Evolutionary conservation across 2,329 filamentous ascomycete species (phyloP), one percentile per base, ranked within the genome.

Genomic region (Diatrype stigma): DNA sequence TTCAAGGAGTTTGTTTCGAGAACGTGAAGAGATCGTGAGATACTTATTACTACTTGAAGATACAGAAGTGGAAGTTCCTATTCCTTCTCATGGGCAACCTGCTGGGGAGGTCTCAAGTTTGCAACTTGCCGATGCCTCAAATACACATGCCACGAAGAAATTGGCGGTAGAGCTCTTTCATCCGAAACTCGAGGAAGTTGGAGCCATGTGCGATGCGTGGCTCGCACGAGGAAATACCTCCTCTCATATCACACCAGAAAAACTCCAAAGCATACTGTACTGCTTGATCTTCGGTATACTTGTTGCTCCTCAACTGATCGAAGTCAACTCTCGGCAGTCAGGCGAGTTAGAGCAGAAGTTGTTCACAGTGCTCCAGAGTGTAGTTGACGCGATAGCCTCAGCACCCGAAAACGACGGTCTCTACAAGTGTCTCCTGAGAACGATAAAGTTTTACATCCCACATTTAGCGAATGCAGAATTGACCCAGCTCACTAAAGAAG

Each of bases 21-120:
- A 75, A 40, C 72, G 70, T 11, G 70, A 73, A 42, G 60, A 65
- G 6, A 70, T 81, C 52, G 71, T 78, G 35, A 70, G 74, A 44
- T 86, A 85, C 54, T 69, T 85, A 5, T 68, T 86, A 2, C 70
- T 85, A 1, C 67, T 85, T 11, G 70, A 76, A 2, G 65, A 69
- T 16, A 52, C 47, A 46, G 60, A n/a, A 14, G 12, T 51, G n/a
- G 49, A 51, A 28, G 35, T 17, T 28, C 52, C 45, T 6, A n/a
- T 28, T 6, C 23, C 52, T 7, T 32, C 48, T 11, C 50, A 45
- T 44, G 26, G 47, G 14, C 49, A 53, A 38, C 42, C 42, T 14
- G 17, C 30, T 11, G 26, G 23, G 2, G 19, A 47, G 11, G 42
- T 45, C 42, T 34, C 52, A 21, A 49, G 45, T 28, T 52, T 57